Evolutionary conservation across 2,329 filamentous ascomycete genomes (phyloP).

Genomic region (Zalaria obscura): DNA sequence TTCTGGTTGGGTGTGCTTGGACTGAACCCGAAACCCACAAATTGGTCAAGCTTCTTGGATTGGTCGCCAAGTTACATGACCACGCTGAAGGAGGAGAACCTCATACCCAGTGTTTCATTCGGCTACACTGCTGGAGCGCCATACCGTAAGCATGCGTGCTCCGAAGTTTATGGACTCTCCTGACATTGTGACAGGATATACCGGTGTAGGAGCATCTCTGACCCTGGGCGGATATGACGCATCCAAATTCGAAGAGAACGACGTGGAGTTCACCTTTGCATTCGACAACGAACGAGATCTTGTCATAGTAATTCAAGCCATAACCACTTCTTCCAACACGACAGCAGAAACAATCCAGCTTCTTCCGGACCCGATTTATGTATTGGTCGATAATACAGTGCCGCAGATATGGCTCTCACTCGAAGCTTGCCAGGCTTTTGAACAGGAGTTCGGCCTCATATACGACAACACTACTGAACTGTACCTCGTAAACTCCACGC

Average conservation of each 20-base stretch:
- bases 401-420: slow-evolving; percentile 26
- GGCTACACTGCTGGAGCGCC: slow-evolving; percentile 64
- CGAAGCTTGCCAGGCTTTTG: slow-evolving; percentile 19
- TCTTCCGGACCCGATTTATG: slow-evolving; percentile 24
- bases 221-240: slow-evolving; percentile 59
- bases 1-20: slow-evolving; percentile 34
- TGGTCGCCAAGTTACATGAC: slow-evolving; percentile 40
- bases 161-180: too few relatives aligned
- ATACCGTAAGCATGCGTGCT: slow-evolving; percentile 32
- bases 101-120: slow-evolving; percentile 59
- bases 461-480: slow-evolving; percentile 20
- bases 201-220: slow-evolving; percentile 30
- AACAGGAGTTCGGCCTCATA: slow-evolving; percentile 21
- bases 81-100: slow-evolving; percentile 39
- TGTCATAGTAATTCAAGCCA: slow-evolving; percentile 39
- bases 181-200: slow-evolving; percentile 11
- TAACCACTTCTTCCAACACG: slow-evolving; percentile 18
- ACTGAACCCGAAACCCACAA: slow-evolving; percentile 34
- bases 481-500: slow-evolving; percentile 23
- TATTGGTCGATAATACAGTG: slow-evolving; percentile 27
- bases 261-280: slow-evolving; percentile 42
- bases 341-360: slow-evolving; percentile 20
- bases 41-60: slow-evolving; percentile 37
- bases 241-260: slow-evolving; percentile 46
- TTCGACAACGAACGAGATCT: slow-evolving; percentile 44